Conservation (phyloP, 139 green algal species). For the Chlamydomonas schloesseri region DNA sequence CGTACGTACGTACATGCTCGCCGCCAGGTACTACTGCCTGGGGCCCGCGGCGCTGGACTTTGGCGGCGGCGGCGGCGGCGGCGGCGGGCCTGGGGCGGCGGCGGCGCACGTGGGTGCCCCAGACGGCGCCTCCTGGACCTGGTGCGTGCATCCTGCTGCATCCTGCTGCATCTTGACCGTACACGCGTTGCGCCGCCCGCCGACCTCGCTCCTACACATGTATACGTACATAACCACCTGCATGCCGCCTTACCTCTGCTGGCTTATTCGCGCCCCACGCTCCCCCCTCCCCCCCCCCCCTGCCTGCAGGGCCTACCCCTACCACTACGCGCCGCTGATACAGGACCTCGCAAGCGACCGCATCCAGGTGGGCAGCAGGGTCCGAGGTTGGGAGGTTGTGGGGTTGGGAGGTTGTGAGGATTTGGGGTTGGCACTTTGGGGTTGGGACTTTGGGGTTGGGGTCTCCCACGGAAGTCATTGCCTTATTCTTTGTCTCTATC, state of each 20-base stretch:
- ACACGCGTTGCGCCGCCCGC: no score
- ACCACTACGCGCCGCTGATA: conserved; percentile 70
- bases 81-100: not conserved
- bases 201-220: no score
- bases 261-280: not conserved
- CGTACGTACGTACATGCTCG: no score
- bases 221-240: no score
- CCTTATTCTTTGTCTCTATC: no score
- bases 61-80: not conserved
- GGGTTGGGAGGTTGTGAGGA: not conserved
- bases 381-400: not conserved
- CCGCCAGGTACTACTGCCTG: conserved; percentile 62
- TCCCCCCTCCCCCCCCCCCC: no score
- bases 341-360: conserved; percentile 48
- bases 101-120: not conserved
- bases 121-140: conserved; percentile 56
- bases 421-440: no score
- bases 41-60: conserved; percentile 56
- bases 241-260: no score
- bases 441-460: no score
- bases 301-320: conserved; percentile 57
- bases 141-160: no score
- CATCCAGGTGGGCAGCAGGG: not conserved
- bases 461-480: no score
- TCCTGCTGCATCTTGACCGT: no score